Conservation (phyloP, 768 basidiomycete genomes). For the Tulasnella sp. region DNA sequence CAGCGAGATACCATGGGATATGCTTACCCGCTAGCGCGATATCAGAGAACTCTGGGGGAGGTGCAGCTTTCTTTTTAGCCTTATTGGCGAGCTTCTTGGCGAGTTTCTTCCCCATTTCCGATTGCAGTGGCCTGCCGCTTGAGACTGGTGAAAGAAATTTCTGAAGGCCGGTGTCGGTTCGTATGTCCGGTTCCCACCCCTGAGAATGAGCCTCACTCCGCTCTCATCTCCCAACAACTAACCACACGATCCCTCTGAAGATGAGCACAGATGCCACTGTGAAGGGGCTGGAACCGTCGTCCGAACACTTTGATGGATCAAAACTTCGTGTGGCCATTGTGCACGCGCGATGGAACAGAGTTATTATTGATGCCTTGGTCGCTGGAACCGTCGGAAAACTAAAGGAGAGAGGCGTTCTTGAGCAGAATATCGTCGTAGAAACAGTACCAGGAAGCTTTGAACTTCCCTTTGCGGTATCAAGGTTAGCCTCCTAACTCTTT, state of each 20-base stretch:
- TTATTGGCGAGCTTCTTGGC: too few species aligned
- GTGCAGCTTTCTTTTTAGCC: too few species aligned
- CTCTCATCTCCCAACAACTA: neutral
- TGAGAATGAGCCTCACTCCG: neutral
- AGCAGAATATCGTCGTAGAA: conserved; percentile 80
- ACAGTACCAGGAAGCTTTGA: conserved; percentile 94
- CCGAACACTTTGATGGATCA: conserved; percentile 64
- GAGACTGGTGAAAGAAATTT: too few species aligned
- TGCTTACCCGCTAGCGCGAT: neutral
- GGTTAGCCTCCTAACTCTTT: conserved; percentile 70
- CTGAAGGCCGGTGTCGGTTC: too few species aligned
- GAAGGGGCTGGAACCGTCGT: conserved; percentile 62
- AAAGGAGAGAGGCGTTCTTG: conserved; percentile 75
- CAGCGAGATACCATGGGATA: neutral
- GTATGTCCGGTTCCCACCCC: neutral
- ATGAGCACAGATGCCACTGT: conserved; percentile 35
- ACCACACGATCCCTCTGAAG: neutral
- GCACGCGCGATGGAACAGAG: conserved; percentile 91
- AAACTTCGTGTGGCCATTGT: conserved; percentile 79
- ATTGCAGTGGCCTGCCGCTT: too few species aligned
- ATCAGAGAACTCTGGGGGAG: too few species aligned
- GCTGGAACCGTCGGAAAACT: conserved; percentile 69
- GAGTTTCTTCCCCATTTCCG: too few species aligned
- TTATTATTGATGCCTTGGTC: conserved; percentile 76
- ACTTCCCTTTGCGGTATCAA: conserved; percentile 72